Percentiles rank a stretch among this genome's conserved stretches.
Evolutionary conservation across 176 grass and related monocot species (phyloP).

Genomic region (Tillandsia fasciculata): DNA sequence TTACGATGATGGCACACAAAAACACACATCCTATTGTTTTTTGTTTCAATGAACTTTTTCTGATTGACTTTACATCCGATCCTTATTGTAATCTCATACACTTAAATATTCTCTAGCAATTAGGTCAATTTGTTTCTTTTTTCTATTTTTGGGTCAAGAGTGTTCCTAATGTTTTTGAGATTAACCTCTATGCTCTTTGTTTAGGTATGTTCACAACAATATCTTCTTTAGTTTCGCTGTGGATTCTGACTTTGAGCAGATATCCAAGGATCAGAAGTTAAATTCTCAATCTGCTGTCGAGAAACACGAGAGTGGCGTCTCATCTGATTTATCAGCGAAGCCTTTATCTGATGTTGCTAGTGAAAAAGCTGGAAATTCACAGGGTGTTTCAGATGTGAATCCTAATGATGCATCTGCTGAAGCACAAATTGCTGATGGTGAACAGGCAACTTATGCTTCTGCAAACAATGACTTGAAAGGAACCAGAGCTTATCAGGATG

Average conservation of each 20-base stretch:
- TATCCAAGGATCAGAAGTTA: slow-evolving; percentile 49
- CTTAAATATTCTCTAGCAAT: too few species aligned
- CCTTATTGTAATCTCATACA: too few species aligned
- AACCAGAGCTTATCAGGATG: slow-evolving; percentile 97
- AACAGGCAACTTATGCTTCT: slow-evolving; percentile 96
- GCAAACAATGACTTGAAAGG: slow-evolving; percentile 99
- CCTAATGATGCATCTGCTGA: slow-evolving; percentile 43
- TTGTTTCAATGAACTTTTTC: too few species aligned
- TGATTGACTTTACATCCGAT: too few species aligned
- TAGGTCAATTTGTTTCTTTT: too few species aligned
- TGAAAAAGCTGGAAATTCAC: slow-evolving; percentile 23
- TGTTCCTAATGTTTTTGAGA: too few species aligned
- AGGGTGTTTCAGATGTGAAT: slow-evolving; percentile 20
- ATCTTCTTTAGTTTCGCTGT: slow-evolving; percentile 99
- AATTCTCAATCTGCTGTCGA: slow-evolving; percentile 26
- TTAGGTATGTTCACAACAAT: slow-evolving; percentile 97
- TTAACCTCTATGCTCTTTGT: slow-evolving; percentile 2
- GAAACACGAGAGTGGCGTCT: slow-evolving; percentile 12
- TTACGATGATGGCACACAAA: too few species aligned
- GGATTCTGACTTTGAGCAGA: slow-evolving; percentile 67
- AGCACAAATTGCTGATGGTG: slow-evolving; percentile 68
- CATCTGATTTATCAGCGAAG: slow-evolving; percentile 26
- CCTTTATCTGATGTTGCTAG: neutral
- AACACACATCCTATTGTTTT: too few species aligned
- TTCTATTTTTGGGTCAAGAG: too few species aligned